Percentiles rank a stretch among this genome's conserved stretches.
These are phyloP conservation scores for Chlorella sp. DNA, from an alignment of 139 green algal species.

Conservation along the genomic window DNA sequence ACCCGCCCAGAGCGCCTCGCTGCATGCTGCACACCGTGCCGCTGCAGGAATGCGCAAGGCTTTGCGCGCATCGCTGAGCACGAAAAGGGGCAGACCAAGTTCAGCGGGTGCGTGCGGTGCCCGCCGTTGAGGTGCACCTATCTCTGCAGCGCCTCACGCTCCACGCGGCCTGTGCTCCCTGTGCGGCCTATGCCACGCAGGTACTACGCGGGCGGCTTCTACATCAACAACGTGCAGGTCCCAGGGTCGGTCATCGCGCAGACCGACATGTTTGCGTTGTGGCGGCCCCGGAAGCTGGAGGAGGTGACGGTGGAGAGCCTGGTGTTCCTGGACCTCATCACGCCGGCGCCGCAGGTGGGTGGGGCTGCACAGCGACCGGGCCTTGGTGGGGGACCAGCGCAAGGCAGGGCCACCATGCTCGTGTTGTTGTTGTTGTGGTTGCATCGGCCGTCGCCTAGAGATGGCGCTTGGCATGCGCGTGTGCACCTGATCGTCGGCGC, in stretches of 20 bases:
- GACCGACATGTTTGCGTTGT: constrained; percentile 34
- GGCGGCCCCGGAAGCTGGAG: constrained; percentile 24
- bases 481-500: too few species aligned
- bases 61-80: constrained; percentile 31
- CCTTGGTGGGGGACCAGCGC: too few species aligned
- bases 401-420: too few species aligned
- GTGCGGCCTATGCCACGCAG: constrained; percentile 2
- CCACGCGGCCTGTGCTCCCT: too few species aligned
- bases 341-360: constrained; percentile 23
- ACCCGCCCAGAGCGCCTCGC: too few species aligned
- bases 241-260: constrained; percentile 28
- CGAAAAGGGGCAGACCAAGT: constrained; percentile 35
- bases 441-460: too few species aligned
- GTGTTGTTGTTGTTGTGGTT: too few species aligned
- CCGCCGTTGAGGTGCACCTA: neutral
- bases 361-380: too few species aligned
- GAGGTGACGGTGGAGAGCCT: constrained; percentile 34
- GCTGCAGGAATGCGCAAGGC: constrained; percentile 7
- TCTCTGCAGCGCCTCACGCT: too few species aligned
- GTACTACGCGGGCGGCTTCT: constrained; percentile 38
- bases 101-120: constrained; percentile 28
- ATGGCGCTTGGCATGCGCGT: too few species aligned
- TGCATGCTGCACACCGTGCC: too few species aligned
- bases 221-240: constrained; percentile 43
- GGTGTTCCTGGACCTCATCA: constrained; percentile 31